Evolutionary conservation across 2,329 filamentous ascomycete species (phyloP), one percentile per base, ranked within the genome.

Genomic region (Scopulariopsis brevicaulis): DNA sequence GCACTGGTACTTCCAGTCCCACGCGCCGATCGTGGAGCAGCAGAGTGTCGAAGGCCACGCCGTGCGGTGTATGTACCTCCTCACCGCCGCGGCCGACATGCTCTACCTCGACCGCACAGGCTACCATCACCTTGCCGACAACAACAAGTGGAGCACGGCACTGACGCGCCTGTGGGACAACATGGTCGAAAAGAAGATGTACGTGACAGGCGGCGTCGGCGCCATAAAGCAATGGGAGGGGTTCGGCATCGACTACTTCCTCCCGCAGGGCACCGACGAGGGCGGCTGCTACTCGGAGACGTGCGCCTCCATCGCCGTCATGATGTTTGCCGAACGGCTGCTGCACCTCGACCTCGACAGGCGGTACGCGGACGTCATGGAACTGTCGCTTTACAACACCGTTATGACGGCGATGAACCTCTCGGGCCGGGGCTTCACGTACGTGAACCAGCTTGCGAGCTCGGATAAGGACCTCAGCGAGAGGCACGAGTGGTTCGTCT

Each of bases 211-310:
- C 1, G 82, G 81, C 1, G 78, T 85, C 55, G 83, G 83, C 1
- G 77, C 73, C 1, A 62, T 65, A 10, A 73, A 77, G 62, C 78
- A 83, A 64, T 82, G 78, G 77, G 77, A 85, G 66, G 80, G 82
- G 3, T 84, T 85, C 63, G 81, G 80, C 0, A 71, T 76, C 48
- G 75, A 82, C 60, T 82, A 83, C 63, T 82, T 82, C 65, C 69
- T 85, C 5, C 81, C 80, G 1, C 79, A 83, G 50, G 72, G 76
- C 1, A 79, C 78, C 0, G 82, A 84, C 59, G 81, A 84, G 60
- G 81, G 82, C 4, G 82, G 81, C 2, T 84, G 82, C 63, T 85
- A 84, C 65, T 74, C 79, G 1, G 82, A 85, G 66, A 85, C 82
- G 0, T 84, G 79, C 64, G 82, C 81, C 1, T 74, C 76, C 0